Evolutionary conservation across 2,329 filamentous ascomycete genomes (phyloP), one percentile per base, ranked within the genome.

Genomic region (Diaporthe velutina): DNA sequence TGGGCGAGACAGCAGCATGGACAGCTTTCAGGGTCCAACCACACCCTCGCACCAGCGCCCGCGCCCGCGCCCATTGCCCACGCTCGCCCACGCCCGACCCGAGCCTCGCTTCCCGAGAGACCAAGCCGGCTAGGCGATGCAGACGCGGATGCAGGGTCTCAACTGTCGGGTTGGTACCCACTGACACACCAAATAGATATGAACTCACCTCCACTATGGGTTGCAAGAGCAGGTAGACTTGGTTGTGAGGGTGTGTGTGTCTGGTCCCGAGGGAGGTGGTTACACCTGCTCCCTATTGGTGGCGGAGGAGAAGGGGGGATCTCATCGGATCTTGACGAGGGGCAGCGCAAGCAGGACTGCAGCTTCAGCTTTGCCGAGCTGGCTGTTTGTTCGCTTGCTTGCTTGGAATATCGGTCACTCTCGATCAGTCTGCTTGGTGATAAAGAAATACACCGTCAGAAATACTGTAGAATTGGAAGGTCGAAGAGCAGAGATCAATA

Each of bases 21-120:
- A 52, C 64, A 54, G 48, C 48, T 68, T 50, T 30, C 35, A 64
- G 57, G 70, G 70, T 72, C 57, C 57, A 72, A 45, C 70, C 70
- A 72, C 70, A 64, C 55, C n/a, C 55, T 50, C 40, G 15, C 52
- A 58, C 13, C 52, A 58, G 33, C 58, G 25, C 38, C 58, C 38
- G 30, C 42, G 33, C 45, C 64, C 64, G 13, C 42, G 8, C 48
- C 61, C 42, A 33, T 42, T 40, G 8, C 48, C 61, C 42, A 33
- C 61, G 28, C 55, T 22, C 33, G 55, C 28, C 61, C 40, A 28
- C 38, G 57, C 57, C n/a, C 57, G 48, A 52, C 64, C 64, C 64
- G 64, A 68, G 64, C 64, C 64, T 64, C 28, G 33, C 48, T 28
- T 15, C 42, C 55, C 70, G 55, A 58, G n/a, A 33, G 28, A 54